These are phyloP conservation scores for Sapria himalayana DNA, from an alignment of 345 rosid species.

Conservation along the genomic window DNA sequence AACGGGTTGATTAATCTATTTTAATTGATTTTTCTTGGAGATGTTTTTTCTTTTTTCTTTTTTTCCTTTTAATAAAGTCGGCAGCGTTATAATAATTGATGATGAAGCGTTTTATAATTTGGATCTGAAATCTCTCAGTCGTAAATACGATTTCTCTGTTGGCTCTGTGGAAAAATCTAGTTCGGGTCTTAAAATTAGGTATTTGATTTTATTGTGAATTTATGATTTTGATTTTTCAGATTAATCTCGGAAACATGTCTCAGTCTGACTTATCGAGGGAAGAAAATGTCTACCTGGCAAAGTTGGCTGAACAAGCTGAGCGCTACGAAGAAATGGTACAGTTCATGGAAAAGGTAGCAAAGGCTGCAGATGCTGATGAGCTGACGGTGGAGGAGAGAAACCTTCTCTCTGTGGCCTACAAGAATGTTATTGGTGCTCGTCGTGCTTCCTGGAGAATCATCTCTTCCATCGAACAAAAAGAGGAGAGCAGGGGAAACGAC, in stretches of 20 bases:
- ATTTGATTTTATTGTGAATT: background rate
- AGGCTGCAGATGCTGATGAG: conserved; percentile 68
- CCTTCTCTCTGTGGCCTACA: conserved; percentile 90
- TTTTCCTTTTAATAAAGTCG: no score
- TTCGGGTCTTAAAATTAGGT: no score
- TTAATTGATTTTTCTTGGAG: no score
- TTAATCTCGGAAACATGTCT: conserved; percentile 29
- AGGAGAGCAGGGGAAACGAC: conserved; percentile 78
- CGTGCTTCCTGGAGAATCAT: conserved; percentile 99
- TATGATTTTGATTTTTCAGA: background rate
- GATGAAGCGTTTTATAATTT: no score
- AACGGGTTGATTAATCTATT: no score
- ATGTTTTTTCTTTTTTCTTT: background rate
- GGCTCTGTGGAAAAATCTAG: no score
- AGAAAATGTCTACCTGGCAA: conserved; percentile 86
- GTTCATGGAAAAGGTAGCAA: conserved; percentile 90
- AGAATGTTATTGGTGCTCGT: conserved; percentile 95
- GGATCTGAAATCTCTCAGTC: no score
- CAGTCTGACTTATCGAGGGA: conserved; percentile 52
- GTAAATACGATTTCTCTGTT: no score
- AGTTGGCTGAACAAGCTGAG: conserved; percentile 94
- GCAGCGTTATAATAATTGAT: no score
- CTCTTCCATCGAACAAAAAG: conserved; percentile 96
- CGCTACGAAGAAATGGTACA: conserved; percentile 97
- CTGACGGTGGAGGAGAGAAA: conserved; percentile 87